Conservation (phyloP, 495 filamentous ascomycete genomes). For the Penicillium coffeae region DNA sequence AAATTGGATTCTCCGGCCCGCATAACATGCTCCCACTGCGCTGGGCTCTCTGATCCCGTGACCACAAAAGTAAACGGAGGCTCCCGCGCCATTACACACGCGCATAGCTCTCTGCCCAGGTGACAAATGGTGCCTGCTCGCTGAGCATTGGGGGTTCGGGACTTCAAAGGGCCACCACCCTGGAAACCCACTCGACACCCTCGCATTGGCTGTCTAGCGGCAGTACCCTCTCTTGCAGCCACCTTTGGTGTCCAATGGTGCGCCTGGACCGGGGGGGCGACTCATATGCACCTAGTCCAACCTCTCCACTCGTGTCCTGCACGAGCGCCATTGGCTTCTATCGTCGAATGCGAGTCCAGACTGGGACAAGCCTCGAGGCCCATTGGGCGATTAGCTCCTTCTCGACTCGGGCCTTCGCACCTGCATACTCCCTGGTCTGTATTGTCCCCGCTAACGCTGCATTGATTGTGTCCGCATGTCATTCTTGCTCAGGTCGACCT, state of each 20-base stretch:
- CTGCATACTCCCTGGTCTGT: constrained; percentile 24
- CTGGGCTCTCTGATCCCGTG: constrained; percentile 44
- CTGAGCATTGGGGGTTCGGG: constrained; percentile 25
- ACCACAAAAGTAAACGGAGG: constrained; percentile 37
- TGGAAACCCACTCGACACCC: constrained; percentile 11
- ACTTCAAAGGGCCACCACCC: constrained; percentile 23
- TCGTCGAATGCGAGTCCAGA: constrained; percentile 11
- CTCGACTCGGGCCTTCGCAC: constrained; percentile 29
- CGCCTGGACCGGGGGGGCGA: constrained; percentile 16
- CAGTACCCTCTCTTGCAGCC: constrained; percentile 28
- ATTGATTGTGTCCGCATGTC: constrained; percentile 1
- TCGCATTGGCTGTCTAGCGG: constrained; percentile 31
- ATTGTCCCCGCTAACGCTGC: constrained; percentile 6
- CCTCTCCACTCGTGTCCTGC: constrained; percentile 19
- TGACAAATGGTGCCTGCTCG: constrained; percentile 37
- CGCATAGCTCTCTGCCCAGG: constrained; percentile 26
- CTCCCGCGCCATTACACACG: constrained; percentile 32
- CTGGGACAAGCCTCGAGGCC: constrained; percentile 5
- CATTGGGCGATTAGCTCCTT: constrained; percentile 20
- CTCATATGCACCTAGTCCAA: constrained; percentile 35
- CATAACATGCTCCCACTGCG: constrained; percentile 37
- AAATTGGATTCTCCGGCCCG: constrained; percentile 44
- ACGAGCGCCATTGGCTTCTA: constrained; percentile 14
- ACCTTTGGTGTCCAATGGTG: constrained; percentile 29
- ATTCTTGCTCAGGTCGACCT: constrained; percentile 5